phyloP scores from a whole-genome alignment of 768 basidiomycete genomes.

The Tephrocybe sp. region DNA sequence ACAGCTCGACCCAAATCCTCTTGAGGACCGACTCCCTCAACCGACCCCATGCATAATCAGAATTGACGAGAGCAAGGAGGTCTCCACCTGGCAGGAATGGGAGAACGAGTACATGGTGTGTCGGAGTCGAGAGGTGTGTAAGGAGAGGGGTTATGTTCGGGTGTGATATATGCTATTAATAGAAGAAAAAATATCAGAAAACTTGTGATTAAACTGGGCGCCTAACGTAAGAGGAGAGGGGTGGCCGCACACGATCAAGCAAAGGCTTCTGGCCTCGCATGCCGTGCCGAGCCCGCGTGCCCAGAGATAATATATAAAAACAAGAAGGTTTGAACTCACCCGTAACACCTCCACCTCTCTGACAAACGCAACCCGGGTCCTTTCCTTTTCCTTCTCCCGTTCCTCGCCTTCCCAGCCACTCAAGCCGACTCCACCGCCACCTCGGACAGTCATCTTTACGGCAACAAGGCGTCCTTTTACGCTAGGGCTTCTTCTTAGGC shows the following conservation, averaged over 20 bases:
- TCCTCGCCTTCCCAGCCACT: conserved; percentile 20
- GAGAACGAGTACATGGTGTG: conserved; percentile 76
- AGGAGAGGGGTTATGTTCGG: conserved; percentile 75
- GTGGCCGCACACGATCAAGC: not conserved
- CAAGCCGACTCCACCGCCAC: conserved; percentile 13
- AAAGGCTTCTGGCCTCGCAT: not conserved
- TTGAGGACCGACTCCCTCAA: conserved; percentile 48
- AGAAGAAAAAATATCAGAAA: not conserved
- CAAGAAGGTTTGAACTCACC: conserved; percentile 38
- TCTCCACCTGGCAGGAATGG: conserved; percentile 80
- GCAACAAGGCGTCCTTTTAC: conserved; percentile 32
- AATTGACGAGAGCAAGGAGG: conserved; percentile 72
- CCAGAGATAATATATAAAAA: not conserved
- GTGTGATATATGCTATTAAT: conserved; percentile 67
- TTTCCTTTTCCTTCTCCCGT: conserved; percentile 53
- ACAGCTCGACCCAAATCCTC: conserved; percentile 75
- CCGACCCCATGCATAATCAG: conserved; percentile 42
- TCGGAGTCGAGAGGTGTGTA: conserved; percentile 64
- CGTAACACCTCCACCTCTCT: conserved; percentile 83
- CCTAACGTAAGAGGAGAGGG: not conserved
- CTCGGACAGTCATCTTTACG: conserved; percentile 46
- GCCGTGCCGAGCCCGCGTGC: not conserved
- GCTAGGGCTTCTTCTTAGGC: conserved; percentile 3
- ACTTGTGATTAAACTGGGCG: not conserved
- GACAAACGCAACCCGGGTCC: conserved; percentile 75